These are phyloP conservation scores for Mortierella sp. DNA, from an alignment of 371 early-diverging fungal species.

Conservation along the genomic window DNA sequence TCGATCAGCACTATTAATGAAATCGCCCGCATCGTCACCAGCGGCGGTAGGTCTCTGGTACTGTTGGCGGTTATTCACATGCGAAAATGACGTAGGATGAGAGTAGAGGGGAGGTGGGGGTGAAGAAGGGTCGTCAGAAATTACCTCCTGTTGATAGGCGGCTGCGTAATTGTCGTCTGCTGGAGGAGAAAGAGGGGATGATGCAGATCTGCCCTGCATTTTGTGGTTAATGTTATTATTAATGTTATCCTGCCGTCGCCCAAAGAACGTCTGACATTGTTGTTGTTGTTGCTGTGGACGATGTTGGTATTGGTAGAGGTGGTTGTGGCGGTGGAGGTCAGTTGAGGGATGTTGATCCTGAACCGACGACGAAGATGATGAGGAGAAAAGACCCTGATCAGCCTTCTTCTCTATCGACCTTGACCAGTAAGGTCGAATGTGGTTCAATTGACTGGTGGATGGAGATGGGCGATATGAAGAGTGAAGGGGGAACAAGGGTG, in stretches of 20 bases:
- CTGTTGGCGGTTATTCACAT: not conserved
- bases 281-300: slow-evolving; percentile 7
- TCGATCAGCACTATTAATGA: not conserved
- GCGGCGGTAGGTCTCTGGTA: not conserved
- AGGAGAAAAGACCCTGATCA: not conserved
- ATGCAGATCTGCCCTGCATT: not conserved
- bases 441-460: not conserved
- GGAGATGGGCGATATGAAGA: not conserved
- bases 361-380: not conserved
- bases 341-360: not conserved
- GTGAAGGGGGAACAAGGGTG: not conserved
- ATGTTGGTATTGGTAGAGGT: not conserved
- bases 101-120: slow-evolving; percentile 5
- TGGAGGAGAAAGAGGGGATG: not conserved
- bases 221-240: not conserved
- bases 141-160: not conserved
- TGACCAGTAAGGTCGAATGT: not conserved
- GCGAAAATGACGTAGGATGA: not conserved
- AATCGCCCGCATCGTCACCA: not conserved
- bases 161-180: not conserved
- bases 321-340: not conserved
- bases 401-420: not conserved
- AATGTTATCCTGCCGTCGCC: not conserved
- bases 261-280: not conserved
- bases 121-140: not conserved